These are phyloP conservation scores for Trichosporon coremiiforme DNA, from an alignment of 1,284 basidiomycete genomes.

Conservation along the genomic window DNA sequence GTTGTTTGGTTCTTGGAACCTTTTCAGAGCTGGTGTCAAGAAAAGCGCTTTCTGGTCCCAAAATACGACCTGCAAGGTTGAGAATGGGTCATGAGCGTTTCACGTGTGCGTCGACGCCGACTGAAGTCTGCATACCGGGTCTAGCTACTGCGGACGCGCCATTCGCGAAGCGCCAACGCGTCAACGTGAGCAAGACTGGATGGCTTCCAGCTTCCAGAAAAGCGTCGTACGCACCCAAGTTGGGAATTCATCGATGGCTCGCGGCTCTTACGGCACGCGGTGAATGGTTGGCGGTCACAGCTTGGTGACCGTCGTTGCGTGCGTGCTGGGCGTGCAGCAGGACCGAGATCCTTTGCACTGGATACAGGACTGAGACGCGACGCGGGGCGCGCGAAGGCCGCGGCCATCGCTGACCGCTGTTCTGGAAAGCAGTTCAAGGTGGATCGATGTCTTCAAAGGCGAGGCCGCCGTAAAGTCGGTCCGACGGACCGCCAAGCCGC, in stretches of 20 bases:
- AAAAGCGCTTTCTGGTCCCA: background rate
- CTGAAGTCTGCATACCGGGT: too few species aligned
- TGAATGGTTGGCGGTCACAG: background rate
- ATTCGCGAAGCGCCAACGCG: background rate
- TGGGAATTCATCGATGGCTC: background rate
- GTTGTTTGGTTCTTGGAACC: background rate
- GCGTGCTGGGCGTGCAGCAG: background rate
- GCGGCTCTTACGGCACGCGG: background rate
- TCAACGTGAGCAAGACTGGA: background rate
- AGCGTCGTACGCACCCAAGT: background rate
- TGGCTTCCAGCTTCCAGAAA: slow-evolving; percentile 2
- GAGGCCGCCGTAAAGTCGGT: background rate
- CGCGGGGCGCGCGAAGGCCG: too few species aligned
- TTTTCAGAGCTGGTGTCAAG: background rate
- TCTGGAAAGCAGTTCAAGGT: background rate
- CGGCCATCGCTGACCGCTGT: background rate
- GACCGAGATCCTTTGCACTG: background rate
- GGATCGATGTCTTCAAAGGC: background rate
- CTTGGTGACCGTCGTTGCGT: background rate
- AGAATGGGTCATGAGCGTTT: background rate
- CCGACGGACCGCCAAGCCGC: background rate
- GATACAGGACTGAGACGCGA: background rate
- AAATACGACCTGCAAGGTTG: background rate
- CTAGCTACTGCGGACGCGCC: background rate
- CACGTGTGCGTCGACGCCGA: background rate